Percentiles rank a stretch among this genome's conserved stretches.
Evolutionary conservation across 768 basidiomycete species (phyloP).

Genomic region (Tulasnella sp.): DNA sequence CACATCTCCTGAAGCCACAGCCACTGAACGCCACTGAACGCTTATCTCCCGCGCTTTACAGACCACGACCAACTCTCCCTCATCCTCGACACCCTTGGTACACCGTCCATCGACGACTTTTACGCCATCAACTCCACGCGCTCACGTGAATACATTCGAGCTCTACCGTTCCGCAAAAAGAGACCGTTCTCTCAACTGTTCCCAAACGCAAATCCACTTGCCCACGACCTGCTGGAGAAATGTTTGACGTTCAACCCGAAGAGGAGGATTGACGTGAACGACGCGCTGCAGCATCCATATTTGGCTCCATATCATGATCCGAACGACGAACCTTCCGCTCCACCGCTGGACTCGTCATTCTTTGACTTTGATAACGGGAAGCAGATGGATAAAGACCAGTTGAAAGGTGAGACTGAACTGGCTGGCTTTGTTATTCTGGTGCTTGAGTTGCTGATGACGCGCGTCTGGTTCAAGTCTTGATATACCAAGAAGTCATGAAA

Average conservation of each 20-base stretch:
- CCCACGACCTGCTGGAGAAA: conserved; percentile 72
- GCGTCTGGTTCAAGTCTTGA: not conserved
- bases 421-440: not conserved
- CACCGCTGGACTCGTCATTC: conserved; percentile 68
- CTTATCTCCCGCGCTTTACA: not conserved
- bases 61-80: conserved; percentile 91
- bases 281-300: conserved; percentile 87
- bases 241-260: conserved; percentile 83
- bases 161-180: conserved; percentile 87
- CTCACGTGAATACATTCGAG: conserved; percentile 92
- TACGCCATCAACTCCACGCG: conserved; percentile 91
- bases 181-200: conserved; percentile 78
- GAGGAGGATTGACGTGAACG: conserved; percentile 80
- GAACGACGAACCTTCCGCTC: conserved; percentile 80
- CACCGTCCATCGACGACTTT: conserved; percentile 95
- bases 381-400: conserved; percentile 36
- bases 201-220: conserved; percentile 77
- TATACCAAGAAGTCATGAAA: conserved; percentile 10
- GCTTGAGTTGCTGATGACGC: not conserved
- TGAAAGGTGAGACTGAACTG: conserved; percentile 32
- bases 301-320: conserved; percentile 87
- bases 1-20: not conserved
- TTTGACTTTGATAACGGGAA: conserved; percentile 65
- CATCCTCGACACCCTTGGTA: conserved; percentile 95
- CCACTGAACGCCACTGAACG: not conserved